Evolutionary conservation across 495 filamentous ascomycete species (phyloP).

Genomic region (Haplographium delicatum): DNA sequence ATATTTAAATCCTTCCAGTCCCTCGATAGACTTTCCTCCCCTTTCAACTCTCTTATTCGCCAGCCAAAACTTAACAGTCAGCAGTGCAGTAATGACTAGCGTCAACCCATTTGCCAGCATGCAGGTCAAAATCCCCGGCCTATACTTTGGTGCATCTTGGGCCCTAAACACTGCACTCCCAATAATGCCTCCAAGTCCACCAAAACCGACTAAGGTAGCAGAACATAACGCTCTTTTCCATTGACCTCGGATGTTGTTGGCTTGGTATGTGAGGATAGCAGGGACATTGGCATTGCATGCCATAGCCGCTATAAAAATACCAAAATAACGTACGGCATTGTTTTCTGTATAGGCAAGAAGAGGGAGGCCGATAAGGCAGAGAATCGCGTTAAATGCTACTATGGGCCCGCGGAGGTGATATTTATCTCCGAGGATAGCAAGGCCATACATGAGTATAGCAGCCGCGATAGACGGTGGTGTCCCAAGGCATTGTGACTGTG

Average conservation of each 20-base stretch:
- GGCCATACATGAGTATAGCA: constrained; percentile 51
- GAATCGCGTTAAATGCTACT: constrained; percentile 47
- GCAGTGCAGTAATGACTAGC: constrained; percentile 28
- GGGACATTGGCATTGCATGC: constrained; percentile 54
- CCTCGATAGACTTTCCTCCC: constrained; percentile 30
- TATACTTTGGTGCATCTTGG: constrained; percentile 46
- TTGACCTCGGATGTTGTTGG: constrained; percentile 47
- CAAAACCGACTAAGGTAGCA: constrained; percentile 49
- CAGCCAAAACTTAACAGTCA: constrained; percentile 25
- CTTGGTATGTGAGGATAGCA: constrained; percentile 47
- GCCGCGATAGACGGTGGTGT: constrained; percentile 59
- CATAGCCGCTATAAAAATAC: constrained; percentile 58
- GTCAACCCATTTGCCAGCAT: constrained; percentile 42
- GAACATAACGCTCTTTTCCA: constrained; percentile 60
- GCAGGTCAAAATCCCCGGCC: constrained; percentile 44
- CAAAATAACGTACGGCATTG: constrained; percentile 53
- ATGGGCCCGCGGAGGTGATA: constrained; percentile 53
- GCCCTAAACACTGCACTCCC: constrained; percentile 52
- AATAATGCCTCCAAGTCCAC: constrained; percentile 56
- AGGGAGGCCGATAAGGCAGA: constrained; percentile 40
- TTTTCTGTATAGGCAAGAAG: constrained; percentile 48
- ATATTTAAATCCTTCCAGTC: constrained; percentile 29
- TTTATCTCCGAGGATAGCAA: constrained; percentile 50
- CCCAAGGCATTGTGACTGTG: constrained; percentile 54
- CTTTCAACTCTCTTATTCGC: constrained; percentile 28